These are phyloP conservation scores for Cercospora janseana DNA, from an alignment of 2,329 filamentous ascomycete species.

Conservation along the genomic window DNA sequence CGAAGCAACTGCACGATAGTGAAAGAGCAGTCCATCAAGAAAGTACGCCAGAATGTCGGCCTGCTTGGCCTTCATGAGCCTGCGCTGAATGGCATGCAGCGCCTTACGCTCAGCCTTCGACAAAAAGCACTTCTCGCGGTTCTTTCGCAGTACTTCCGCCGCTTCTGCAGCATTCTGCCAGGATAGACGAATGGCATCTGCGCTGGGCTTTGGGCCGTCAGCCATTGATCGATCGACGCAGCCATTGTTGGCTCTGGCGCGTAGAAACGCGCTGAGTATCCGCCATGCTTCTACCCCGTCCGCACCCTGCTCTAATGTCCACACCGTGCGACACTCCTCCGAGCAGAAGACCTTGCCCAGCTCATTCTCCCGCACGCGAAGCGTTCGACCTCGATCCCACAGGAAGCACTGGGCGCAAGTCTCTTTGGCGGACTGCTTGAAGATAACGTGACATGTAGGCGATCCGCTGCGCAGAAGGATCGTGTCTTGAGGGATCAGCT, in stretches of 20 bases:
- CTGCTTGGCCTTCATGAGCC: constrained; percentile 24
- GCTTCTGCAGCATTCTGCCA: constrained; percentile 28
- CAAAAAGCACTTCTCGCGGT: neutral
- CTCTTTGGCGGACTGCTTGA: constrained; percentile 49
- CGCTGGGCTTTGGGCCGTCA: constrained; percentile 18
- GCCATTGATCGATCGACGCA: constrained; percentile 13
- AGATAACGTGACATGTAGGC: constrained; percentile 43
- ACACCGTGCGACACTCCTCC: constrained; percentile 38
- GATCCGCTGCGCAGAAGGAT: constrained; percentile 41
- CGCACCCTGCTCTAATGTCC: constrained; percentile 35
- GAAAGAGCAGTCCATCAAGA: constrained; percentile 42
- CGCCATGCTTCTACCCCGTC: constrained; percentile 35
- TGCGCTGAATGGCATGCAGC: constrained; percentile 15
- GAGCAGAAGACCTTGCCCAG: constrained; percentile 48
- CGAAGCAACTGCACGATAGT: constrained; percentile 32
- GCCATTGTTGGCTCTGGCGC: constrained; percentile 19
- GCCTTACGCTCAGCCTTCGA: constrained; percentile 20
- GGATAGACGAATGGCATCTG: constrained; percentile 23
- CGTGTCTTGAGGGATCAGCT: constrained; percentile 38
- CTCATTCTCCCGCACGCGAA: constrained; percentile 40
- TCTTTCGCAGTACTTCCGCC: constrained; percentile 15
- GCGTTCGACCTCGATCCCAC: constrained; percentile 46
- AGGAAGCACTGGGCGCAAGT: constrained; percentile 50
- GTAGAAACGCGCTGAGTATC: constrained; percentile 27
- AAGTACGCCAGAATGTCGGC: constrained; percentile 45